Evolutionary conservation across 345 rosid species (phyloP).

Genomic region (Turritis glabra): DNA sequence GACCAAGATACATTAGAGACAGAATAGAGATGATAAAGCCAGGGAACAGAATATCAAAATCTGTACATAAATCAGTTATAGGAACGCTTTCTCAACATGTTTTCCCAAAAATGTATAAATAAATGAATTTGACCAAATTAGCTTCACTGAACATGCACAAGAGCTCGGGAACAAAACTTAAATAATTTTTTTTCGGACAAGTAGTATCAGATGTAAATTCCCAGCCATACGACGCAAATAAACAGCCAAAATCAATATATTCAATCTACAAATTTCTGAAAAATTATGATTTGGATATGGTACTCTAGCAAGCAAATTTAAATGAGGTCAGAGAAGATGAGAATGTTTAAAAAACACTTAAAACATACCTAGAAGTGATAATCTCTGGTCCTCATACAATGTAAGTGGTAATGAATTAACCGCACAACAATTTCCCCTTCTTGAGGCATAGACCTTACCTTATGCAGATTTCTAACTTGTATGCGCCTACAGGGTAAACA

Average conservation of each 20-base stretch:
- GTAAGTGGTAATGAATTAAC: constrained; percentile 80
- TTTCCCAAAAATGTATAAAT: background rate
- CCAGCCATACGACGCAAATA: background rate
- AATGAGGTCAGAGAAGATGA: background rate
- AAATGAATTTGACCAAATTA: background rate
- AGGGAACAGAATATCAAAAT: background rate
- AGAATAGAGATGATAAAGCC: constrained; percentile 18
- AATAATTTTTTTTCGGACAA: background rate
- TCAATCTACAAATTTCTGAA: constrained; percentile 11
- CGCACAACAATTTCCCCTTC: constrained; percentile 79
- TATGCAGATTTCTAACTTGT: constrained; percentile 81
- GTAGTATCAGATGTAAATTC: constrained; percentile 2
- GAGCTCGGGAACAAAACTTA: background rate
- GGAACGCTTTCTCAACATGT: constrained; percentile 23
- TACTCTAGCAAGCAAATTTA: constrained; percentile 11
- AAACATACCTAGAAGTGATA: constrained; percentile 87
- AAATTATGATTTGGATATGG: constrained; percentile 13
- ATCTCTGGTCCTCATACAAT: constrained; percentile 91
- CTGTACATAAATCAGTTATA: constrained; percentile 2
- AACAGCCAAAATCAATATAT: constrained; percentile 11
- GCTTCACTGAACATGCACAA: constrained; percentile 1
- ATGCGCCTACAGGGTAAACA: constrained; percentile 67
- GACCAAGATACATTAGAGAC: constrained; percentile 23
- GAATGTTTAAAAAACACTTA: constrained; percentile 7
- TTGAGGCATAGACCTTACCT: constrained; percentile 80